phyloP scores from a whole-genome alignment of 345 rosid genomes.

The Psidium friedrichsthalianum region DNA sequence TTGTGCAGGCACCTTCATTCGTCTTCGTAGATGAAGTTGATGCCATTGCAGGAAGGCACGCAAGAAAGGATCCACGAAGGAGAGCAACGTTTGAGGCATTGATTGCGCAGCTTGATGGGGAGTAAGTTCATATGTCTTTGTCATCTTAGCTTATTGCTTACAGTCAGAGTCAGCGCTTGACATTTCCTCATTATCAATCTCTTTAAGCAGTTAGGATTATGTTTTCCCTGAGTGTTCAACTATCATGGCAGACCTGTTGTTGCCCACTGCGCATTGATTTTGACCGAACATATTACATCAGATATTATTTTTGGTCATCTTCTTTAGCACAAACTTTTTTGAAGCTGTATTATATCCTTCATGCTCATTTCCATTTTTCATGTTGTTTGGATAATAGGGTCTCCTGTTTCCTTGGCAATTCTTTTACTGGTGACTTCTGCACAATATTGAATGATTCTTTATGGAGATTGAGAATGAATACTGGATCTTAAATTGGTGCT shows the following conservation, averaged over 20 bases:
- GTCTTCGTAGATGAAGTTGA: conserved; percentile 96
- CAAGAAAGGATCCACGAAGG: conserved; percentile 77
- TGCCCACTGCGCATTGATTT: neutral
- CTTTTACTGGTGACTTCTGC: neutral
- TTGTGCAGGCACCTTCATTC: conserved; percentile 82
- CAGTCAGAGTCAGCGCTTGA: neutral
- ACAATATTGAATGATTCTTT: neutral
- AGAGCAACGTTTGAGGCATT: conserved; percentile 87
- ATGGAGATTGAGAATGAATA: neutral
- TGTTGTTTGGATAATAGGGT: neutral
- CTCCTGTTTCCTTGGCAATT: neutral
- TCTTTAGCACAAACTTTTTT: neutral
- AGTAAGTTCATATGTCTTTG: conserved; percentile 37
- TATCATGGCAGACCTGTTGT: neutral
- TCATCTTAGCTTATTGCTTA: neutral
- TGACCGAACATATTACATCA: neutral
- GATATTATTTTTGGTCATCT: neutral
- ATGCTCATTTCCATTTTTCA: neutral
- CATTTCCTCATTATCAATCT: neutral
- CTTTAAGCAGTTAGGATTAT: neutral
- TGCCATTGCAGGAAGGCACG: conserved; percentile 96
- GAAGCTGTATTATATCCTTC: neutral
- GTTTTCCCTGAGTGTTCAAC: neutral
- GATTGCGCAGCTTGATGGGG: conserved; percentile 88
- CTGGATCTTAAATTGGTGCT: neutral